Conservation (phyloP, 2,329 filamentous ascomycete genomes). For the Fusarium austroafricanum region DNA sequence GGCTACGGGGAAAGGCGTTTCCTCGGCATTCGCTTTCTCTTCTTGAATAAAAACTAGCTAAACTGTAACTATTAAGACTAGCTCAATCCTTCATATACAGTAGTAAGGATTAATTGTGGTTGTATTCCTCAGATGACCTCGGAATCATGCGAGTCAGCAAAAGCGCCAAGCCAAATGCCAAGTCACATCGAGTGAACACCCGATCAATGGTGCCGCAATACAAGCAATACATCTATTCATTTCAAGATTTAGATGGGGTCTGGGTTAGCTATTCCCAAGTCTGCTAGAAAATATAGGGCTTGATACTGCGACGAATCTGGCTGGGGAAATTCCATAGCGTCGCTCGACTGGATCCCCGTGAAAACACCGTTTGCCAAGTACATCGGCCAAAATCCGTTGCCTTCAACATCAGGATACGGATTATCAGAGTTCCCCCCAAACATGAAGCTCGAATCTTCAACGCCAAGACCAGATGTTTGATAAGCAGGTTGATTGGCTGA, state of each 20-base stretch:
- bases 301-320: conserved; percentile 24
- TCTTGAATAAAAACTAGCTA: no score
- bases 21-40: no score
- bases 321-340: conserved; percentile 20
- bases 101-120: no score
- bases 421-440: background rate
- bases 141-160: no score
- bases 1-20: no score
- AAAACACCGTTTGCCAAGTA: conserved; percentile 14
- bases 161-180: no score
- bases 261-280: conserved; percentile 8
- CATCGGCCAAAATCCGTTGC: conserved; percentile 3
- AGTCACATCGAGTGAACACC: no score
- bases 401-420: background rate
- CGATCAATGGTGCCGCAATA: no score
- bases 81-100: no score
- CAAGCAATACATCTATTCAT: no score
- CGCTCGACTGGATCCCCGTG: background rate
- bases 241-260: background rate
- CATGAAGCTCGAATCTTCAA: rapidly evolving
- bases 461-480: rapidly evolving
- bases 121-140: no score
- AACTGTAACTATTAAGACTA: no score
- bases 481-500: rapidly evolving
- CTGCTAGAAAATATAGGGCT: conserved; percentile 22